Conservation (phyloP, 129 eudicot genomes). For the Lactuca saligna region DNA sequence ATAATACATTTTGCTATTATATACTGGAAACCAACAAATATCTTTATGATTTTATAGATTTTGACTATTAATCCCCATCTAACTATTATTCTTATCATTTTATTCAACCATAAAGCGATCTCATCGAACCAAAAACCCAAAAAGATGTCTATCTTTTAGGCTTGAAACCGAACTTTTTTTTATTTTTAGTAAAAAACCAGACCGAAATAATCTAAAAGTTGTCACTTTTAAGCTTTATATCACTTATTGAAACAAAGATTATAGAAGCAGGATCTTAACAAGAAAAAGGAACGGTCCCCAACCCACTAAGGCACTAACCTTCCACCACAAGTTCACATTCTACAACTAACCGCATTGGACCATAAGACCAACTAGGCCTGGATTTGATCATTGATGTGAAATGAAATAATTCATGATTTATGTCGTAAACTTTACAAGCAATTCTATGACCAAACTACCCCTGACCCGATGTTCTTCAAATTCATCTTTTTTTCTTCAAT, state of each 20-base stretch:
- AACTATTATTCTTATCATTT: no score
- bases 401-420: not conserved
- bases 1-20: no score
- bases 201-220: no score
- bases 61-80: no score
- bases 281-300: conserved; percentile 13
- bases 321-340: not conserved
- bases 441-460: conserved; percentile 8
- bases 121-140: no score
- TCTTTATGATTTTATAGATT: no score
- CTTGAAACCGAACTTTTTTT: no score
- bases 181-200: not conserved
- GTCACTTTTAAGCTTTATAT: not conserved
- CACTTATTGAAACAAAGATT: conserved; percentile 24
- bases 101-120: no score
- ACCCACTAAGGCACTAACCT: conserved; percentile 29
- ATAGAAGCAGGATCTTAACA: conserved; percentile 11
- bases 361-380: conserved; percentile 14
- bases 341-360: conserved; percentile 21
- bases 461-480: conserved; percentile 15
- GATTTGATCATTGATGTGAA: not conserved
- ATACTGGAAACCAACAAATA: no score
- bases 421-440: conserved; percentile 14
- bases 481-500: conserved; percentile 1
- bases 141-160: no score